Evolutionary conservation across 2,329 filamentous ascomycete species (phyloP), one percentile per base, ranked within the genome.

Genomic region (Cladophialophora chaetospira): DNA sequence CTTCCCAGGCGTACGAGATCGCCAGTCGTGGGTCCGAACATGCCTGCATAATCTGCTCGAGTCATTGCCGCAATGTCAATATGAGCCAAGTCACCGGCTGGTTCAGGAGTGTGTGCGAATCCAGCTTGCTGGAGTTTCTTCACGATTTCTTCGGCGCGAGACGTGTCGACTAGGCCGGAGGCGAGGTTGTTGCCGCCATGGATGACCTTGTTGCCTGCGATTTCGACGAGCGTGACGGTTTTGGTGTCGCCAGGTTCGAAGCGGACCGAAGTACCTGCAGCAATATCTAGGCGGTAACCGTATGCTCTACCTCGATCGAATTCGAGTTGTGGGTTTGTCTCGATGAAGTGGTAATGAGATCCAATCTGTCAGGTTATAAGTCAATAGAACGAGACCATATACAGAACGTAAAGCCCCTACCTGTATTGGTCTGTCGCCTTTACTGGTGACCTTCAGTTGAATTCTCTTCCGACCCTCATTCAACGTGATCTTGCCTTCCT

Each of bases 301-400:
- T 94, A 94, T 1, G 91, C 84, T 64, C 84, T 84, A 47, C 84
- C 77, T 23, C 93, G 89, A 73, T 97, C 93, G 71, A 97, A 97
- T 60, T 89, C 84, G 48, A 97, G 81, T 71, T 89, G 84, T 0
- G 91, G 89, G 73, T 97, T 97, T n/a, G 86, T 88, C 77, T 97
- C 93, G 68, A 96, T 85, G 71, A 97, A 96, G 74, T 97, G 93
- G 72, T 96, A 97, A 74, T 97, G 93, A 28, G 91, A 96, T 28
- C 93, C 93, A 58, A 89, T 81, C 82, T 86, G 65, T 10, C 2
- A 4, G 45, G 13, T 15, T 8, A 28, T 4, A 21, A 28, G 2
- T 45, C 33, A 62, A 40, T 40, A 23, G 28, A 11, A n/a, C 8
- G 17, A 11, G 54, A 21, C 47, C 42, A 38, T 25, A 47, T 29